Base-by-base conservation (phyloP, 768 basidiomycete species). In the Tricholoma hemisulphureum region DNA sequence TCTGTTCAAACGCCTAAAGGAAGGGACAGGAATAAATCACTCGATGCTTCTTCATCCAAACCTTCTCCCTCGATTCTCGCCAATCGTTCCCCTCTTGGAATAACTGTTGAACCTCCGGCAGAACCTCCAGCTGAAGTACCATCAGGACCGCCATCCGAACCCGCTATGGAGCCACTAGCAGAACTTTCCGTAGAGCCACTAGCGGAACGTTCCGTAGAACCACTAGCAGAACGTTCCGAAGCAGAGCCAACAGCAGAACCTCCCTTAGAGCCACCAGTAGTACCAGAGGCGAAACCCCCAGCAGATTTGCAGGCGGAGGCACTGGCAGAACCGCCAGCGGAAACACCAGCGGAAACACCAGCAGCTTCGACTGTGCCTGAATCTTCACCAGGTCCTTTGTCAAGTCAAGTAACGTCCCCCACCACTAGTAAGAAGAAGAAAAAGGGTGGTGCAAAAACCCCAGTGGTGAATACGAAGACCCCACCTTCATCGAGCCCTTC, bases 351-450 rank as follows among this genome's bases (percentile, higher is more conserved):
- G 48, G 50, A 56, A 11, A 26, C 55, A 35, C 54, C 57, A 24
- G 46, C 58, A 10, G 23, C 50, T 37, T 43, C 55, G 26, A 61
- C 59, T 31, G 64, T 58, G 37, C 58, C 60, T 48, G 26, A 23
- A 21, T 10, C 23, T 21, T 21, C 39, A 24, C 56, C 51, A 1
- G 64, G 64, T 14, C 28, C 29, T 26, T 10, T 13, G 5, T 34
- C 45, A 23, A 21, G 28, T 32, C 57, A 37, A 64, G 62, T 37
- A 60, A 2, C 18, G n/a, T 32, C 48, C 43, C 52, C 57, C 2
- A 43, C 57, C 28, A 61, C 60, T 20, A 46, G 51, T 10, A 61
- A 57, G 8, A 70, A 69, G 60, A 68, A 69, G 58, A 68, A 69
- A 53, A 67, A 69, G 13, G 39, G 39, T 54, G 39, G 18, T 29